These are phyloP conservation scores for Boletus semigastroideus DNA, from an alignment of 1,284 basidiomycete genomes.

Conservation along the genomic window DNA sequence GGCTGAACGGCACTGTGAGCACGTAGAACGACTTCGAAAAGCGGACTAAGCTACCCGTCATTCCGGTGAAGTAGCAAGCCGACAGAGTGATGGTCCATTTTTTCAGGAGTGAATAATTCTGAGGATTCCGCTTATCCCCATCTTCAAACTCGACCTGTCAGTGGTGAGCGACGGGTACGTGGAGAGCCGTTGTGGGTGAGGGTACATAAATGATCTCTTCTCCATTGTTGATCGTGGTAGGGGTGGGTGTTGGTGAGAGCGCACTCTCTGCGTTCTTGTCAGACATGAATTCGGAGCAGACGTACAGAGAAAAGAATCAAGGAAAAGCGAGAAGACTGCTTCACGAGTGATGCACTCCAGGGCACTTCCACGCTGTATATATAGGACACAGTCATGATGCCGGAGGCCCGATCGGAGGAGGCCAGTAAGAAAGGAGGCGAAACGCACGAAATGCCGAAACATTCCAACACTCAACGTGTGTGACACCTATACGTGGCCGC, in stretches of 20 bases:
- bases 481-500: not conserved
- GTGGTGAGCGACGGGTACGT: conserved; percentile 1
- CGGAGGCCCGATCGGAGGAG: conserved; percentile 2
- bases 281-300: conserved; percentile 9
- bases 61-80: conserved; percentile 17
- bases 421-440: not conserved
- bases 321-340: not conserved
- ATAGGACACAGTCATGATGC: conserved; percentile 7
- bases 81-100: conserved; percentile 30
- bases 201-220: conserved; percentile 15
- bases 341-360: not conserved
- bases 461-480: not conserved
- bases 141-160: conserved; percentile 28
- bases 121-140: conserved; percentile 27
- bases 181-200: not conserved
- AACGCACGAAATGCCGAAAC: not conserved
- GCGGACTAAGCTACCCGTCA: conserved; percentile 10
- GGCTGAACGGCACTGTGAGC: conserved; percentile 20
- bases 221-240: not conserved
- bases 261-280: conserved; percentile 1
- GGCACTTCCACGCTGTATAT: conserved; percentile 11
- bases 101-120: conserved; percentile 18
- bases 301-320: not conserved
- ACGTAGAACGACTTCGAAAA: not conserved
- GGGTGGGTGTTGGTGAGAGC: conserved; percentile 1